phyloP scores from a whole-genome alignment of 1,284 basidiomycete species.

The Ganoderma sp. region DNA sequence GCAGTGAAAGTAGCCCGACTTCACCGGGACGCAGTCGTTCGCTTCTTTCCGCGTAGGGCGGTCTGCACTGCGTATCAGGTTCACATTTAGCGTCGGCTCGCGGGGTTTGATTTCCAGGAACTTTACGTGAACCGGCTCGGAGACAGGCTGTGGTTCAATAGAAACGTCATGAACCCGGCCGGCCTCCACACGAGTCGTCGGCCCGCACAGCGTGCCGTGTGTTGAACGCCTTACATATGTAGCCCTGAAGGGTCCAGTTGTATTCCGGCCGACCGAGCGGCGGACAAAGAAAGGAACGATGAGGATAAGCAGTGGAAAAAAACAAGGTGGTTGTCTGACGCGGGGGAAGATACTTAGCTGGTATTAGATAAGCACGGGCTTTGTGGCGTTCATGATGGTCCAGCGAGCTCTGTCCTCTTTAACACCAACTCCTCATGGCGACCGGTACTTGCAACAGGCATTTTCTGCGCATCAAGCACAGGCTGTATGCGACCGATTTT shows the following conservation, averaged over 20 bases:
- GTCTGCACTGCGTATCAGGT: neutral
- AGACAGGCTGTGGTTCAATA: neutral
- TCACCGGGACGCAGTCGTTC: neutral
- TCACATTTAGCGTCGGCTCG: neutral
- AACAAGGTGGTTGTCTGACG: neutral
- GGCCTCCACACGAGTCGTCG: neutral
- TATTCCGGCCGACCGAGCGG: neutral
- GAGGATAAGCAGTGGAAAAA: neutral
- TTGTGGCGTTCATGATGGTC: too few relatives aligned
- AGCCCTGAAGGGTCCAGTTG: neutral
- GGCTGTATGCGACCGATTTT: neutral
- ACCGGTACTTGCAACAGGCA: neutral
- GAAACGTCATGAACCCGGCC: neutral
- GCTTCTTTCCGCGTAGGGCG: neutral
- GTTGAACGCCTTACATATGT: neutral
- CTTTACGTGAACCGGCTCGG: constrained; percentile 4
- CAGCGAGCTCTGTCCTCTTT: neutral
- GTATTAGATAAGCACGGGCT: neutral
- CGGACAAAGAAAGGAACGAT: neutral
- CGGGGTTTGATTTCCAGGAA: neutral
- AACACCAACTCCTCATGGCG: neutral
- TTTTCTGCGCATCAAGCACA: neutral
- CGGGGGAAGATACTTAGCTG: neutral
- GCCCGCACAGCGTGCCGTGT: too few relatives aligned
- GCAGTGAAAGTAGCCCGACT: neutral